Evolutionary conservation across 2,329 filamentous ascomycete genomes (phyloP), one percentile per base, ranked within the genome.

Genomic region (Tolypocladium pustulatum): DNA sequence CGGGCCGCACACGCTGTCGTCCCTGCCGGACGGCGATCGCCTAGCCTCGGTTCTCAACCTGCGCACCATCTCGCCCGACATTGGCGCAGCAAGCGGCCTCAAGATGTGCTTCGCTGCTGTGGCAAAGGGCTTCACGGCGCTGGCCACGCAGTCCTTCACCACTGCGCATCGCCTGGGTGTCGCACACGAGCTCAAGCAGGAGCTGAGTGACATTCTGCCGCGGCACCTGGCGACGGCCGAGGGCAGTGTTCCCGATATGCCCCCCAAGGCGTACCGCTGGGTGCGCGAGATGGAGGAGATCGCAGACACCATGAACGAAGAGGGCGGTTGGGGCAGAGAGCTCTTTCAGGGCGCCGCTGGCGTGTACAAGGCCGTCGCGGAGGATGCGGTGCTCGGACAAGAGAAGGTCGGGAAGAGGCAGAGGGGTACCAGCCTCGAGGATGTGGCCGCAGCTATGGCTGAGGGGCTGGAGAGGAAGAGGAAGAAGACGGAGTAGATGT

Each of bases 281-380:
- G 85, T 90, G 0, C 76, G 79, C 38, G 88, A 91, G 75, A 91
- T 92, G 88, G 80, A 85, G 64, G 84, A 91, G 76, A 90, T 92
- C 66, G 82, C 81, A 4, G 74, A 79, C 59, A 88, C 86, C 4
- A 86, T 90, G 68, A 72, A 73, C 8, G 79, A 82, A 49, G 85
- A 87, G 57, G 87, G 84, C 0, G 86, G 86, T 0, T 89, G 88
- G 68, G 71, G 71, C 5, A 70, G 70, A 13, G 73, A 75, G 30
- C 70, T 87, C 32, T 89, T 89, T 64, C 69, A 73, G 15, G 81
- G 81, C 13, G 81, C 85, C 8, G 86, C 86, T 0, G 78, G 76
- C 36, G 78, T 89, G 8, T 90, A 86, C 67, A 76, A 77, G 56
- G 71, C 75, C 9, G 81, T 90, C 10, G 83, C 85, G 0, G 77